Base-by-base conservation (phyloP, 2,329 filamentous ascomycete species). In the Penicillium sp. region DNA sequence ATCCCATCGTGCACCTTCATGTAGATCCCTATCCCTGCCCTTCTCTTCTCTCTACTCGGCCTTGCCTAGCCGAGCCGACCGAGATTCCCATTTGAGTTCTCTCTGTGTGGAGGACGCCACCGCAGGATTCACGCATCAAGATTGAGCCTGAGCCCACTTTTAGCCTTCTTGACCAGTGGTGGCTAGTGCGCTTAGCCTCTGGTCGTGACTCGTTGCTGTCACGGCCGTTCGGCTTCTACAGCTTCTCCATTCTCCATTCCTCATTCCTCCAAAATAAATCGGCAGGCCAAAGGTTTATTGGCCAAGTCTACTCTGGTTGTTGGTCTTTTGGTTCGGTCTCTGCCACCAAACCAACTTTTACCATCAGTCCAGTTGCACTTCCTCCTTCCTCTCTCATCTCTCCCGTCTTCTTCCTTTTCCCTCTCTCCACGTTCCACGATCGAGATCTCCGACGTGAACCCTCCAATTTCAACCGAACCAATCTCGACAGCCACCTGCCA, bases 151-250 rank as follows among this genome's bases (percentile, higher is more conserved):
- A 59, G 57, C 50, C 57, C 57, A 59, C 57, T 59, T 50, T 47
- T 56, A 55, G 53, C 53, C 8, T 54, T 42, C 26, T 19, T 10
- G 50, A 37, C 30, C 35, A 33, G 37, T 55, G 37, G 53, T 55
- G 53, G 28, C 47, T 24, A 53, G 63, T 67, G 65, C 65, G 59
- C 63, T 67, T 67, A 62, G 65, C 63, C 63, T 67, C 50, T 15
- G 6, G 35, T 58, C 62, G 60, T 60, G 59, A 61, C 58, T 57
- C 60, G 65, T 64, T 60, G 56, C 60, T 61, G 57, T 60, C 59
- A 56, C 63, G 58, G 61, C 64, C 64, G 59, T 62, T 57, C 63
- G 53, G 47, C 38, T 40, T 55, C 59, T 58, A 44, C 42, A 54
- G 59, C 56, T 62, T 56, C 57, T 63, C 54, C 47, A 38, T 38